phyloP scores from a whole-genome alignment of 768 basidiomycete species.

The Leccinum broughii region DNA sequence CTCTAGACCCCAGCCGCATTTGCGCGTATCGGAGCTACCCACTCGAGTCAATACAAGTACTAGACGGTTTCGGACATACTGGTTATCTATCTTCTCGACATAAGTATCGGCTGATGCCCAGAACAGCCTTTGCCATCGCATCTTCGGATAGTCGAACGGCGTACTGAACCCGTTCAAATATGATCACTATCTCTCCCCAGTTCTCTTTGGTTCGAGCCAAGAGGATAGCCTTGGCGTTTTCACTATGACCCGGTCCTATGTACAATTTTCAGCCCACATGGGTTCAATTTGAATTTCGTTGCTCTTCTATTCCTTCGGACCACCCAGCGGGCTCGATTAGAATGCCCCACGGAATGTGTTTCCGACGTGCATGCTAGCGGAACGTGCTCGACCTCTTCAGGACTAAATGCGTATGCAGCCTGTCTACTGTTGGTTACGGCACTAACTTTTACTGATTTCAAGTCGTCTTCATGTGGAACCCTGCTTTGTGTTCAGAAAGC shows the following conservation, averaged over 20 bases:
- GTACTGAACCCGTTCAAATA: neutral
- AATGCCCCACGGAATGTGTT: neutral
- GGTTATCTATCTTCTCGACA: slow-evolving; percentile 3
- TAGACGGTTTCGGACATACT: neutral
- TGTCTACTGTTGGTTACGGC: slow-evolving; percentile 3
- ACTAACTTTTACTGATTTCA: slow-evolving; percentile 1
- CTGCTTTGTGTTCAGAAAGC: slow-evolving; percentile 1
- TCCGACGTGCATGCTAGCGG: slow-evolving; percentile 7
- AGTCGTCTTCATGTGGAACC: neutral
- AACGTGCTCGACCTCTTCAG: neutral
- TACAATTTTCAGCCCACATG: neutral
- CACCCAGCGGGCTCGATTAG: neutral
- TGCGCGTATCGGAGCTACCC: neutral
- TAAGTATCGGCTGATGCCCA: slow-evolving; percentile 1
- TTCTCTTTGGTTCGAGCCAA: neutral
- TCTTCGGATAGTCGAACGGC: slow-evolving; percentile 7
- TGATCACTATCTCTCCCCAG: neutral
- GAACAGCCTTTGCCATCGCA: neutral
- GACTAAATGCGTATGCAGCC: neutral
- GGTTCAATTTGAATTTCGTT: slow-evolving; percentile 12
- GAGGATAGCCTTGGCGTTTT: neutral
- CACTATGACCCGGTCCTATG: neutral
- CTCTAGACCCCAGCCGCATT: neutral
- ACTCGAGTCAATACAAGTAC: slow-evolving; percentile 4
- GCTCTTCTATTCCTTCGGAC: slow-evolving; percentile 3